Percentiles rank a stretch among this genome's conserved stretches.
These are phyloP conservation scores for Mycena haematopus DNA, from an alignment of 768 basidiomycete species.

Conservation along the genomic window DNA sequence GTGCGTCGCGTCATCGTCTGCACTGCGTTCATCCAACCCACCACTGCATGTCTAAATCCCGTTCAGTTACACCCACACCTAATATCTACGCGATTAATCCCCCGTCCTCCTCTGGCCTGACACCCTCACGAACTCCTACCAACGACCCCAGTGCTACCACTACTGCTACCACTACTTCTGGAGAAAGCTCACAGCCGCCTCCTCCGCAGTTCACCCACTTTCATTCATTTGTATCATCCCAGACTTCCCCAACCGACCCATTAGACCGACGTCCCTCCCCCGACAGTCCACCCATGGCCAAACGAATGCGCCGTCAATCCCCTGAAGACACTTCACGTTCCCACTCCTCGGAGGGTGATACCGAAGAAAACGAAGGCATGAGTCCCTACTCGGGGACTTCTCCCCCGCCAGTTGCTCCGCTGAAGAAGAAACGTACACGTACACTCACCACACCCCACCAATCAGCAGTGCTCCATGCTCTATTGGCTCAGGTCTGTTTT, in stretches of 20 bases:
- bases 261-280: slow-evolving; percentile 34
- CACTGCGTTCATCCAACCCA: slow-evolving; percentile 28
- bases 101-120: slow-evolving; percentile 39
- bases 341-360: slow-evolving; percentile 62
- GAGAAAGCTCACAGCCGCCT: slow-evolving; percentile 36
- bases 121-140: slow-evolving; percentile 51
- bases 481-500: slow-evolving; percentile 77
- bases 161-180: slow-evolving; percentile 27
- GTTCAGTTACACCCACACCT: slow-evolving; percentile 52
- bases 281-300: slow-evolving; percentile 48
- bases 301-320: slow-evolving; percentile 48
- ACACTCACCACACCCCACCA: slow-evolving; percentile 89
- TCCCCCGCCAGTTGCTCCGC: slow-evolving; percentile 47
- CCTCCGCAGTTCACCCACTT: slow-evolving; percentile 34
- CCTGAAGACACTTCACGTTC: slow-evolving; percentile 44
- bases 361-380: slow-evolving; percentile 56
- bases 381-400: slow-evolving; percentile 48
- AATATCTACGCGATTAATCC: slow-evolving; percentile 48
- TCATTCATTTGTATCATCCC: slow-evolving; percentile 39
- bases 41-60: slow-evolving; percentile 57
- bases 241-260: slow-evolving; percentile 33
- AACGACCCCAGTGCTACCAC: slow-evolving; percentile 41
- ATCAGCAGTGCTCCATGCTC: slow-evolving; percentile 83
- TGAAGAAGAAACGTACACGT: slow-evolving; percentile 84
- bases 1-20: slow-evolving; percentile 29